Conservation (phyloP, 2,329 filamentous ascomycete genomes). For the Acrodontium crateriforme region DNA sequence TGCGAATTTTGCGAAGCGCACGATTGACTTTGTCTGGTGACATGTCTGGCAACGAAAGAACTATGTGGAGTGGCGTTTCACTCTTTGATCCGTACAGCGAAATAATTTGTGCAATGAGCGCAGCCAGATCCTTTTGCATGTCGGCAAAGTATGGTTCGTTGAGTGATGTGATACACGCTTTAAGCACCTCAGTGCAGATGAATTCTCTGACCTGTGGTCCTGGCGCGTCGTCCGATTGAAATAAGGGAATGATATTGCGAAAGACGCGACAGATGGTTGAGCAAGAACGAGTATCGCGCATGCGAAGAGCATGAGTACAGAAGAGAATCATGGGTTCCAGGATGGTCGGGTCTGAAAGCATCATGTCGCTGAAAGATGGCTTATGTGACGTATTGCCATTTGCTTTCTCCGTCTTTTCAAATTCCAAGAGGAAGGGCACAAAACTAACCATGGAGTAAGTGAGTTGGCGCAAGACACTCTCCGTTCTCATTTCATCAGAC, state of each 20-base stretch:
- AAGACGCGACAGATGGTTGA: constrained; percentile 77
- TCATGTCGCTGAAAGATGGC: constrained; percentile 63
- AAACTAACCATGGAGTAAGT: constrained; percentile 88
- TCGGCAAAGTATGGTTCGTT: constrained; percentile 97
- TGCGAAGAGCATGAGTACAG: constrained; percentile 76
- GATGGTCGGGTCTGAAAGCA: constrained; percentile 61
- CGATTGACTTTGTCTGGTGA: constrained; percentile 50
- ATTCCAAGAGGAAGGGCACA: constrained; percentile 73
- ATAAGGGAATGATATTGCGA: constrained; percentile 70
- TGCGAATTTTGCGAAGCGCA: constrained; percentile 25
- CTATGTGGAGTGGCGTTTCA: constrained; percentile 55
- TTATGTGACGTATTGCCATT: constrained; percentile 14
- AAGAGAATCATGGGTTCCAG: constrained; percentile 85
- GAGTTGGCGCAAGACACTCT: constrained; percentile 84
- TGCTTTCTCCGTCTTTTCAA: constrained; percentile 40
- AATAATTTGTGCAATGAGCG: constrained; percentile 75
- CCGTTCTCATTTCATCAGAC: constrained; percentile 93
- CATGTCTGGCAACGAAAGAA: constrained; percentile 71
- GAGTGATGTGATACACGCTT: constrained; percentile 77
- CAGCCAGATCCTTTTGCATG: constrained; percentile 80
- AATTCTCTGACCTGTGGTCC: constrained; percentile 68
- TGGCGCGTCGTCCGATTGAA: constrained; percentile 33
- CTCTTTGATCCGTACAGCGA: constrained; percentile 59
- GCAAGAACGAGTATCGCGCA: constrained; percentile 81
- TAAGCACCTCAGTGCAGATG: constrained; percentile 75